Base-by-base conservation (phyloP, 1,284 basidiomycete species). In the Ustilago trichophora region DNA sequence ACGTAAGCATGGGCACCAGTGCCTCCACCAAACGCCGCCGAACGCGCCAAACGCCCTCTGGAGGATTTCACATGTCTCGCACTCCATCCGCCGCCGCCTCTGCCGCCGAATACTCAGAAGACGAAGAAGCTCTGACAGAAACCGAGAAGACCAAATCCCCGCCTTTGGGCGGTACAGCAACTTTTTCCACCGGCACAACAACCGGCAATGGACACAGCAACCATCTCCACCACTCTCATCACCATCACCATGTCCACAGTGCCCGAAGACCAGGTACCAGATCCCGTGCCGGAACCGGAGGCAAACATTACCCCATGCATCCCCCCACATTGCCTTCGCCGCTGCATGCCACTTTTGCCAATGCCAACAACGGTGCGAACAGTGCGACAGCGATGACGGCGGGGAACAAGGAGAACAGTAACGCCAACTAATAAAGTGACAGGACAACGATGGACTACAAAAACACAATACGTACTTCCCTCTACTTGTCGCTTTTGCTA, bases 121-220 rank as follows among this genome's bases (percentile, higher is more conserved):
- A 69, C 9, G 66, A 69, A 19, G 52, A 69, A 32, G 51, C 50
- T 10, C 33, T 68, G 26, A 69, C 66, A 16, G 66, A 69, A 51
- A 69, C 59, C 6, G 66, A 69, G 21, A 60, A 57, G 44, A 43
- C 48, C 12, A 53, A 53, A 35, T 52, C 44, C 10, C 47, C 56
- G 10, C 27, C 47, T 0, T 9, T 54, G 40, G 52, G 45, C 19
- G 37, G 50, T 33, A 26, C 19, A 10, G 34, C 56, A 0, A 42
- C 47, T 2, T 54, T 49, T 31, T 32, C 41, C 25, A 24, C 47
- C 11, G 43, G 65, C 12, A 31, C 48, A 26, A n/a, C 32, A 11
- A 13, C n/a, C n/a, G n/a, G 43, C 6, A 15, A 29, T 13, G 40
- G 35, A 18, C 34, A 42, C 7, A 73, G 10, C 87, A 87, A 41